These are phyloP conservation scores for Symbiodinium pilosum DNA, from an alignment of 73 alveolate genomes.

Conservation along the genomic window DNA sequence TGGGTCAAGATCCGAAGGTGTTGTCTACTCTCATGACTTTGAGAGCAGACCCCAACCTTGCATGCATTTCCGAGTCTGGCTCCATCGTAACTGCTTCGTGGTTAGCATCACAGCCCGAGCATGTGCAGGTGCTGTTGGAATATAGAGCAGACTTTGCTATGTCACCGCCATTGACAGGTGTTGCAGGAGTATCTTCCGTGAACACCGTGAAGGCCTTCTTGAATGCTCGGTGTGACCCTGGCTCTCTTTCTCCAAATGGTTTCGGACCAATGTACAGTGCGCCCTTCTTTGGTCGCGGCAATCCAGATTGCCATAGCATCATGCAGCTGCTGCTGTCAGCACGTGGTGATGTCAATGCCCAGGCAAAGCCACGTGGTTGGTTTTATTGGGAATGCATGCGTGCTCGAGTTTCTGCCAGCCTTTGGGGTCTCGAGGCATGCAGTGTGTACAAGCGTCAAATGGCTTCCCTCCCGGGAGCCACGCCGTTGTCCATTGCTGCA, in stretches of 20 bases:
- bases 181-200: background rate
- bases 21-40: background rate
- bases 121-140: conserved; percentile 10
- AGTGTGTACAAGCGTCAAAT: conserved; percentile 49
- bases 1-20: background rate
- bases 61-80: conserved; percentile 13
- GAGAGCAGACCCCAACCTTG: background rate
- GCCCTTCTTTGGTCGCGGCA: conserved; percentile 56
- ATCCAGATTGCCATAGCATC: background rate
- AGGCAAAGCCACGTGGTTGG: background rate
- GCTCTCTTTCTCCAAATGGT: conserved; percentile 5
- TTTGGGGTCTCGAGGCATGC: conserved; percentile 41
- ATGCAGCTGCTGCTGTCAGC: conserved; percentile 48
- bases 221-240: conserved; percentile 26
- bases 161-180: conserved; percentile 9
- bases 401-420: conserved; percentile 20
- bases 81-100: background rate
- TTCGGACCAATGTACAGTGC: conserved; percentile 58
- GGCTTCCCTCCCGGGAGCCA: conserved; percentile 82
- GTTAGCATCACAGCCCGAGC: background rate
- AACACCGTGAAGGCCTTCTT: conserved; percentile 13
- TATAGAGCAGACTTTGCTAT: background rate
- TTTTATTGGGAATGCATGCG: conserved; percentile 44
- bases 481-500: conserved; percentile 54
- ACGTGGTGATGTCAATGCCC: conserved; percentile 51